Conservation (phyloP, 73 alveolate genomes). For the Durusdinium trenchii region DNA sequence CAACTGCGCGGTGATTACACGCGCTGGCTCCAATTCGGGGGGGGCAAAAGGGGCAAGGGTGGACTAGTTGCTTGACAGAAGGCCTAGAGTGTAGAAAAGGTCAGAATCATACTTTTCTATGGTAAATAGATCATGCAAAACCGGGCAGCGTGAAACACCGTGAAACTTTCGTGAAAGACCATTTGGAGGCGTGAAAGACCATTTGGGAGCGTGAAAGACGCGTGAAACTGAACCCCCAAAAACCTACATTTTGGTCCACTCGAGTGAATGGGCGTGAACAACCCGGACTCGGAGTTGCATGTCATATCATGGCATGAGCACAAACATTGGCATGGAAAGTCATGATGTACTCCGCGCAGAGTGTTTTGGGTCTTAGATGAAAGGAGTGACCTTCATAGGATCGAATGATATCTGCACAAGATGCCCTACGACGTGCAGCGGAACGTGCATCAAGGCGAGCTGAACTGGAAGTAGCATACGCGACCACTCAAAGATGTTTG, state of each 20-base stretch:
- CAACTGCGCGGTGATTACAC: too few species aligned
- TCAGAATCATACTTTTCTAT: not conserved
- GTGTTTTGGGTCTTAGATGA: too few species aligned
- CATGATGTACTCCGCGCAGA: too few species aligned
- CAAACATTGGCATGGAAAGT: not conserved
- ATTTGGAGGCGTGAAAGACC: conserved; percentile 20
- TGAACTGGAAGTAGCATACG: not conserved
- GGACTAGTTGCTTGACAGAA: too few species aligned
- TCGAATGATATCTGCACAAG: not conserved
- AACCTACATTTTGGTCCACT: not conserved
- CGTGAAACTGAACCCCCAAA: too few species aligned
- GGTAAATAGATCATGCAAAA: not conserved
- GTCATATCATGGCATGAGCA: not conserved
- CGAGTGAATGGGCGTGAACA: too few species aligned
- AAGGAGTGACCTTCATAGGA: not conserved
- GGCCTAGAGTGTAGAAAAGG: too few species aligned
- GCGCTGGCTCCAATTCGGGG: too few species aligned
- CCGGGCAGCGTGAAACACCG: conserved; percentile 33
- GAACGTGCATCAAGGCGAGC: not conserved
- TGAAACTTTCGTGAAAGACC: conserved; percentile 18
- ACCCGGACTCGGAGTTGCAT: not conserved
- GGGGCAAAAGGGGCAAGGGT: too few species aligned
- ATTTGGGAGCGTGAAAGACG: conserved; percentile 8
- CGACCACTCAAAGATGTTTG: not conserved
- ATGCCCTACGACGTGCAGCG: conserved; percentile 19